Evolutionary conservation across 257 asterid species (phyloP), one percentile per base, ranked within the genome.

Genomic region (Misopates orontium): DNA sequence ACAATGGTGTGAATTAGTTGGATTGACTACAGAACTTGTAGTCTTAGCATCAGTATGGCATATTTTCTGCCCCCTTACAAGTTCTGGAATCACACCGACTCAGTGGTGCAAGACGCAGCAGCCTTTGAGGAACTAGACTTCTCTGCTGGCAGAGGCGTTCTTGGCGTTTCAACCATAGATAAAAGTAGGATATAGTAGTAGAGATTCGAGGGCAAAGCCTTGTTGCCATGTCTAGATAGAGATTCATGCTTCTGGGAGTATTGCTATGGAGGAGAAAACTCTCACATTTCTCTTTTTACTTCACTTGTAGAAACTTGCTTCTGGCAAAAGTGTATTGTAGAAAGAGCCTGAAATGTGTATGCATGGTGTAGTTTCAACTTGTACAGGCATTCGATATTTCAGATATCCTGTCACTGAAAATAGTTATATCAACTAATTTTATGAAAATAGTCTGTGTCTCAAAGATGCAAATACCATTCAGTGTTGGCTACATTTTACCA

Each of bases 1-100:
- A 91, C n/a, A 88, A 94, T 21, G 94, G 81, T 70, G 78, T 83
- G 57, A 75, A 71, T 70, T 84, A 78, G 75, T 51, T 17, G 20
- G 66, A 68, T 71, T 57, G 60, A 28, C 22, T 63, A 58, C 60
- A 13, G 1, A 2, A 7, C 24, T 47, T 39, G 66, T 62, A 57
- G 57, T 68, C 47, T 9, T 36, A 20, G 36, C 53, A 14, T 18
- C 11, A 21, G 28, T 10, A 16, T 7, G 56, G 23, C 59, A 28
- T 19, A 45, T 53, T 20, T 58, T 69, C 5, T 52, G 59, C 41
- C 71, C 67, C 55, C n/a, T n/a, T 61, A 25, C 23, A 17, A 13
- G 5, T 54, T 50, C 15, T 19, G 36, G 21, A 39, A 18, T 23
- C 66, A 18, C 14, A 36, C 44, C 56, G 22, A 47, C 32, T 48